phyloP scores from a whole-genome alignment of 768 basidiomycete genomes.

The Hericium coralloides region DNA sequence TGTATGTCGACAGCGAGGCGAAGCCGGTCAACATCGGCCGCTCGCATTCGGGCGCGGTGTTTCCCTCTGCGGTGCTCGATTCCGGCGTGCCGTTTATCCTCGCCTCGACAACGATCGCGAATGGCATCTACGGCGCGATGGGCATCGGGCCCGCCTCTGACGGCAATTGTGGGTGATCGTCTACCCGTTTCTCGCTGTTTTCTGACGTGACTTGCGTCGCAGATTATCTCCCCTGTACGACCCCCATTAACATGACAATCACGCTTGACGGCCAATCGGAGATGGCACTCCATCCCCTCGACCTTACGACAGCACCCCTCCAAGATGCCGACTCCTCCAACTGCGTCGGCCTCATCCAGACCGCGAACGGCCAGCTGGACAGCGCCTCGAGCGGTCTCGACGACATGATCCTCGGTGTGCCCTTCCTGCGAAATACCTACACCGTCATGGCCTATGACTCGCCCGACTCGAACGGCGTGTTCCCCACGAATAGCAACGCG shows the following conservation, averaged over 20 bases:
- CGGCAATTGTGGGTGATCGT: constrained; percentile 47
- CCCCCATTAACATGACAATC: constrained; percentile 64
- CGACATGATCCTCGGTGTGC: constrained; percentile 73
- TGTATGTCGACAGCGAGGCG: constrained; percentile 41
- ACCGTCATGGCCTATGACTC: constrained; percentile 62
- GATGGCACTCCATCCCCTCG: constrained; percentile 66
- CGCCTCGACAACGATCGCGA: constrained; percentile 49
- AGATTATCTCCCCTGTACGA: constrained; percentile 72
- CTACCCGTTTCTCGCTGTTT: not conserved
- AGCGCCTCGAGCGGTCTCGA: constrained; percentile 30
- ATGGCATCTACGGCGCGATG: constrained; percentile 72
- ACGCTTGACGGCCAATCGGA: constrained; percentile 49
- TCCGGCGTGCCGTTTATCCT: constrained; percentile 63
- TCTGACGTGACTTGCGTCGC: constrained; percentile 4
- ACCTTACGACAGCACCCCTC: constrained; percentile 46
- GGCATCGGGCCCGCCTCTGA: constrained; percentile 50
- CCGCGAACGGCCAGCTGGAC: constrained; percentile 35
- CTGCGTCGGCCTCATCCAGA: constrained; percentile 65
- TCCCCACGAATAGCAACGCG: constrained; percentile 23
- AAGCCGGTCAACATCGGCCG: constrained; percentile 32
- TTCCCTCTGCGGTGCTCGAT: constrained; percentile 64
- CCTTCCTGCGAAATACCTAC: constrained; percentile 71
- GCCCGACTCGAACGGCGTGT: constrained; percentile 36
- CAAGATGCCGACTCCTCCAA: constrained; percentile 30
- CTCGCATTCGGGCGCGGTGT: constrained; percentile 29